Conservation (phyloP, 2,329 filamentous ascomycete genomes). For the Claviceps sp. region DNA sequence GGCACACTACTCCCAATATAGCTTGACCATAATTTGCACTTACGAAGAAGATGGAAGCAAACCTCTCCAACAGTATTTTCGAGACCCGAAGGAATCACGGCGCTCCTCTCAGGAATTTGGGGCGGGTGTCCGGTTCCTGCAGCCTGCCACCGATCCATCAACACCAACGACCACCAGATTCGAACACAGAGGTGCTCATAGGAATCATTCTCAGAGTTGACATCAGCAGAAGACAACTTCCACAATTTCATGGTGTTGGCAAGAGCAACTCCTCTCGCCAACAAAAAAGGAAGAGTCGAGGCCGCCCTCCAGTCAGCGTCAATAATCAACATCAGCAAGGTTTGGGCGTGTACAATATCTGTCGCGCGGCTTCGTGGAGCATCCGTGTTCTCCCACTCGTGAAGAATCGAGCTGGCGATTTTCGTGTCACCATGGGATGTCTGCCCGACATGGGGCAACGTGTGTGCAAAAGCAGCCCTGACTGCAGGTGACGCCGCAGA, state of each 20-base stretch:
- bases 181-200: constrained; percentile 49
- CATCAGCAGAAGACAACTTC: constrained; percentile 26
- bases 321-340: constrained; percentile 50
- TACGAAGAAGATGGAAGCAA: constrained; percentile 51
- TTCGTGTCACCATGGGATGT: constrained; percentile 27
- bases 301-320: constrained; percentile 44
- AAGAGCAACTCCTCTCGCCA: constrained; percentile 52
- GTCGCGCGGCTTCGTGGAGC: constrained; percentile 23
- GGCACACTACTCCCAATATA: background rate
- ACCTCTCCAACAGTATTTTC: constrained; percentile 46
- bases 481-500: constrained; percentile 41
- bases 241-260: constrained; percentile 52
- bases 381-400: constrained; percentile 36
- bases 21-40: constrained; percentile 16
- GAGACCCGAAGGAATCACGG: constrained; percentile 46
- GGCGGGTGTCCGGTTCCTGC: constrained; percentile 50
- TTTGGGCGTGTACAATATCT: constrained; percentile 50
- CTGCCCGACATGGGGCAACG: constrained; percentile 42
- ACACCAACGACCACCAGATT: constrained; percentile 59
- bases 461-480: constrained; percentile 50
- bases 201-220: constrained; percentile 40
- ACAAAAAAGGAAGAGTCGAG: constrained; percentile 34
- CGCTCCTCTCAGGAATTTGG: constrained; percentile 48
- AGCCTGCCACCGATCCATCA: constrained; percentile 62
- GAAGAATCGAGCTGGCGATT: constrained; percentile 32